These are phyloP conservation scores for Kurtzmaniella natalensis DNA, from an alignment of 1,139 yeast genomes.

Conservation along the genomic window DNA sequence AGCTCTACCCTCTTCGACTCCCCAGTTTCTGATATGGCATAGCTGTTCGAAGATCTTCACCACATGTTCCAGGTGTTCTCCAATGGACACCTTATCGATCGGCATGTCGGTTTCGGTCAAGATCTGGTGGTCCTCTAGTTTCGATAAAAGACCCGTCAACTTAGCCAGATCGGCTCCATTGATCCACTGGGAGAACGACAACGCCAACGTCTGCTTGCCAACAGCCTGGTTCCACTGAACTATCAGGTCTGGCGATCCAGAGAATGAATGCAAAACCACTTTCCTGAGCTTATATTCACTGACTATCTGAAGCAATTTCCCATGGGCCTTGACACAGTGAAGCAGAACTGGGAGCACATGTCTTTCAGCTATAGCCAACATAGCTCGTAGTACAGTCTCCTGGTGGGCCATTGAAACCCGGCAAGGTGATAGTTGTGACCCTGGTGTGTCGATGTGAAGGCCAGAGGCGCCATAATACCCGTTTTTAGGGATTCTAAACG, in stretches of 20 bases:
- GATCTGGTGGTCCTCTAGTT: conserved; percentile 21
- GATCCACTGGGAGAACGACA: conserved; percentile 62
- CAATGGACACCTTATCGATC: conserved; percentile 22
- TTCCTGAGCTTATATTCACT: conserved; percentile 20
- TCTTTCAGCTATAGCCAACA: conserved; percentile 51
- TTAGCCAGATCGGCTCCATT: conserved; percentile 37
- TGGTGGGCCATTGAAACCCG: conserved; percentile 68
- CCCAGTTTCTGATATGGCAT: conserved; percentile 12
- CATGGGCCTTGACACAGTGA: conserved; percentile 83
- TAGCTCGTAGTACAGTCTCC: conserved; percentile 40
- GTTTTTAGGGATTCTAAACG: conserved; percentile 60
- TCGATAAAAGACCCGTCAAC: conserved; percentile 16
- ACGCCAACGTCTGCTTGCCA: conserved; percentile 20
- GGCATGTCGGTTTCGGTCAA: conserved; percentile 37
- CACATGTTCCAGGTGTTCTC: conserved; percentile 17
- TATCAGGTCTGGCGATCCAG: conserved; percentile 74
- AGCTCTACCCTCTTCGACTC: conserved; percentile 4
- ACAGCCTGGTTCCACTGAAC: conserved; percentile 40
- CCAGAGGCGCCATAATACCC: conserved; percentile 47
- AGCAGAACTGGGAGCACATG: conserved; percentile 56
- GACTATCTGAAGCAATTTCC: conserved; percentile 47
- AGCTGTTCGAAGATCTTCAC: conserved; percentile 16
- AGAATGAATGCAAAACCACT: conserved; percentile 74
- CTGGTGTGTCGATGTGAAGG: conserved; percentile 8
- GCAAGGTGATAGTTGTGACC: conserved; percentile 34